phyloP scores from a whole-genome alignment of 768 basidiomycete species.

The Infundibulicybe gibba region DNA sequence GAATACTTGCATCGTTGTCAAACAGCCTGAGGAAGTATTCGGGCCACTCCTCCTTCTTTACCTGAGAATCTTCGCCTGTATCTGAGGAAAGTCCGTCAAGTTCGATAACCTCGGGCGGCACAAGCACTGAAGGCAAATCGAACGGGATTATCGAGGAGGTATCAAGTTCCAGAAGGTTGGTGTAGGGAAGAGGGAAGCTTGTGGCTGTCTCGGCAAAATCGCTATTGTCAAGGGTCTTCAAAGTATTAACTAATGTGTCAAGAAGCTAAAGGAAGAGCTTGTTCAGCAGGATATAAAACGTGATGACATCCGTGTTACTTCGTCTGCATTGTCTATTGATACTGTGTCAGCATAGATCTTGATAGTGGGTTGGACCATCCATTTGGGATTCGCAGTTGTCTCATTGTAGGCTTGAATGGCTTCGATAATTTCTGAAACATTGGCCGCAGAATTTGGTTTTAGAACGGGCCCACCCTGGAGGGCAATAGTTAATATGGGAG shows the following conservation, averaged over 20 bases:
- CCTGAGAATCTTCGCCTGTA: conserved; percentile 63
- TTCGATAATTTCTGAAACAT: conserved; percentile 63
- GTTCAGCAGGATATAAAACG: no score
- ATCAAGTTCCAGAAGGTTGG: conserved; percentile 41
- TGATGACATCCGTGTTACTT: conserved; percentile 36
- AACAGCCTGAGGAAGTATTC: conserved; percentile 69
- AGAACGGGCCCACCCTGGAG: conserved; percentile 65
- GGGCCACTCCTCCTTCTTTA: conserved; percentile 83
- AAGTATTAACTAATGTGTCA: conserved; percentile 62
- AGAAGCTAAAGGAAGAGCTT: conserved; percentile 49
- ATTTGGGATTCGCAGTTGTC: conserved; percentile 50
- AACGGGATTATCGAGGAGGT: conserved; percentile 43
- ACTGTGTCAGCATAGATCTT: conserved; percentile 43
- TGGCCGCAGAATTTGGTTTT: conserved; percentile 55
- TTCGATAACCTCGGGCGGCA: conserved; percentile 86
- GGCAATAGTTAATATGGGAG: conserved; percentile 3
- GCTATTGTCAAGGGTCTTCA: conserved; percentile 57
- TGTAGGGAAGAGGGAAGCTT: conserved; percentile 67
- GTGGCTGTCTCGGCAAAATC: conserved; percentile 55
- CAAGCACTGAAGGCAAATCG: conserved; percentile 72
- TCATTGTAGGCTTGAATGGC: conserved; percentile 73
- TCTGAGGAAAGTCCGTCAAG: conserved; percentile 69
- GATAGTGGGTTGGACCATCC: conserved; percentile 61
- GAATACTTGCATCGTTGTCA: conserved; percentile 44
- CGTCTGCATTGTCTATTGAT: conserved; percentile 50